Base-by-base conservation (phyloP, 208 protist genomes). In the Vickermania spadyakhi region DNA sequence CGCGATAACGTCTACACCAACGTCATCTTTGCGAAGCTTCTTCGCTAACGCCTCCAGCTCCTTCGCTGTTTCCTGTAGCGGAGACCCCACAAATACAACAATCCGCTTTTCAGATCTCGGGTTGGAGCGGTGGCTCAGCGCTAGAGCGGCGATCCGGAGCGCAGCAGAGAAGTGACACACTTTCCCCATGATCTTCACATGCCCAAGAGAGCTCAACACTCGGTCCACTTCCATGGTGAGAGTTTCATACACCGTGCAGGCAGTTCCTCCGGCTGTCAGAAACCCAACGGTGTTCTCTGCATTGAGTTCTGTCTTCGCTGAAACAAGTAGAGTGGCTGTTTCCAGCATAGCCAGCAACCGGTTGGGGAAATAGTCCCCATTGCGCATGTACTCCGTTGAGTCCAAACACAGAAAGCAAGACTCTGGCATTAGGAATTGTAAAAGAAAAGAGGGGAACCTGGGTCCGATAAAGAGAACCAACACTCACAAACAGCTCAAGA, bases 301-400 rank as follows among this genome's bases (percentile, higher is more conserved):
- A 69, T 99, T 98, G 21, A 77, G 64, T 60, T 98, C 79, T 5
- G 94, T 96, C 72, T 98, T 98, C 5, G 89, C 81, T 60, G 86
- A 91, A 45, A 82, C 86, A 30, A 99, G 70, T 4, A 98, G 62
- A 71, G 97, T 98, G 22, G 97, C 92, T 14, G 98, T 97, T 70
- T 99, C 97, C 51, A 89, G 75, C 70, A 98, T 94, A 13, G 96
- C 96, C 52, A 96, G 79, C 66, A 98, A 75, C 28, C 98, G 86
- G 7, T 88, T 97, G 23, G 98, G 98, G 52, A 86, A 77, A 68
- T 97, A 99, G 73, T 99, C 98, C 21, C 97, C 96, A 84, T 99
- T 99, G 49, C 98, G 85, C 97, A 99, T 98, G 77, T 86, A 99
- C 81, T 99, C 98, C 28, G 88, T 96, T 53, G 94, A 98, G 79